Conservation (phyloP, 768 basidiomycete species). For the Hortiboletus flavorubellus region DNA sequence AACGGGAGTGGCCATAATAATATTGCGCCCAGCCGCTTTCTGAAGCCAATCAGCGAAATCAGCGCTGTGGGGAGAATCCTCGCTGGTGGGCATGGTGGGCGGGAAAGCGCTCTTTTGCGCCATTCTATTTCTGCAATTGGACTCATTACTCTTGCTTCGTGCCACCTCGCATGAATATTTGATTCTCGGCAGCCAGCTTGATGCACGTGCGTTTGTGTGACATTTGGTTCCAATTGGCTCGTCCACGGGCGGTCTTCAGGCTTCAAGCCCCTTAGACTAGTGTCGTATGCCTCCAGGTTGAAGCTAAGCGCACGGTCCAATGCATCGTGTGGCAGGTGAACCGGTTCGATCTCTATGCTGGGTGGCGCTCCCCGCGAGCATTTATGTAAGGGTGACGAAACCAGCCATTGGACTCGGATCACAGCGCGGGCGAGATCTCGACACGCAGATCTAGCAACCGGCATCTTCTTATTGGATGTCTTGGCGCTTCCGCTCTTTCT, state of each 20-base stretch:
- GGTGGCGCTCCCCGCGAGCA: not conserved
- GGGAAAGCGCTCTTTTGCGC: not conserved
- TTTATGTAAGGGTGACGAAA: not conserved
- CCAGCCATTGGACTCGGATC: not conserved
- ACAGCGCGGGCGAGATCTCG: not conserved
- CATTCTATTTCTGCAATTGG: not conserved
- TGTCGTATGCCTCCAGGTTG: not conserved
- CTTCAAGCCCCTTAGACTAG: no score
- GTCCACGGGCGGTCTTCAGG: not conserved
- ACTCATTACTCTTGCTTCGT: not conserved
- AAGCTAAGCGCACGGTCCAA: not conserved
- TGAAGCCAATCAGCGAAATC: not conserved
- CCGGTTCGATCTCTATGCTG: constrained; percentile 15
- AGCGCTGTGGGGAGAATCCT: not conserved
- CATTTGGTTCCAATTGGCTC: not conserved
- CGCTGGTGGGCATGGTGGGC: not conserved
- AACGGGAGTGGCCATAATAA: not conserved
- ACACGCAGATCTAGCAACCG: constrained; percentile 1
- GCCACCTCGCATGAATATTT: not conserved
- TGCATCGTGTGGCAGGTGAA: constrained; percentile 1
- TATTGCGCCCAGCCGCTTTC: not conserved
- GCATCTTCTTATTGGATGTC: not conserved
- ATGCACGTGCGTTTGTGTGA: not conserved
- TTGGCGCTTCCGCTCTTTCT: constrained; percentile 1
- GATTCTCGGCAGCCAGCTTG: not conserved